Percentiles rank a stretch among this genome's conserved stretches.
These are phyloP conservation scores for Aspergillus fumigatus DNA, from an alignment of 2,329 filamentous ascomycete genomes.

Conservation along the genomic window DNA sequence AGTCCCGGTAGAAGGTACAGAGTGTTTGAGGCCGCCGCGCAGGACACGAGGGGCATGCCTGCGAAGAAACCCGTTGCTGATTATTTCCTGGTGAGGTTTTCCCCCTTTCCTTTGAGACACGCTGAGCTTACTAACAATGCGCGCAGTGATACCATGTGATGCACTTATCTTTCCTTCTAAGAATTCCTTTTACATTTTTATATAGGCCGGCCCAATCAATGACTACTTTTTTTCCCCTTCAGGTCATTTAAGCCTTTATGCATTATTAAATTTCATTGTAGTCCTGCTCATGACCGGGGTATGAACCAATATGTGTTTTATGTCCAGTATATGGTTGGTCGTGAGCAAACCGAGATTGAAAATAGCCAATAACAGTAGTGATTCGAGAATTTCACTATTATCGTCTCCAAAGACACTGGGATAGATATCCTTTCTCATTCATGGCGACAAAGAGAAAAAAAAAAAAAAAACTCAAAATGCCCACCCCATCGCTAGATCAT, in stretches of 20 bases:
- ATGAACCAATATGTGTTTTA: background rate
- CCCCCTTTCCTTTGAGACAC: background rate
- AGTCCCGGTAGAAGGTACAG: conserved; percentile 87
- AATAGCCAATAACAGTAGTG: too few species aligned
- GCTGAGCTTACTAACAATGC: background rate
- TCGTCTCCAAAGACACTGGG: too few species aligned
- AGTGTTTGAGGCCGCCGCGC: conserved; percentile 93
- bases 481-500: background rate
- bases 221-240: background rate
- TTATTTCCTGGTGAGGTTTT: conserved; percentile 68
- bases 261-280: background rate
- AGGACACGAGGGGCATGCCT: conserved; percentile 95
- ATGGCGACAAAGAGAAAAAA: background rate
- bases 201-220: conserved; percentile 8
- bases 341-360: background rate
- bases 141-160: conserved; percentile 6
- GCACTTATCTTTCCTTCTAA: conserved; percentile 2
- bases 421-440: background rate
- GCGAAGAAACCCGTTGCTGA: conserved; percentile 97
- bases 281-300: background rate
- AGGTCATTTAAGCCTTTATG: background rate
- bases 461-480: background rate
- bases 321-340: background rate
- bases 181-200: conserved; percentile 4
- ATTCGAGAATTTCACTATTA: too few species aligned